Conservation (phyloP, 768 basidiomycete species). For the Hirschioporus abietinus region DNA sequence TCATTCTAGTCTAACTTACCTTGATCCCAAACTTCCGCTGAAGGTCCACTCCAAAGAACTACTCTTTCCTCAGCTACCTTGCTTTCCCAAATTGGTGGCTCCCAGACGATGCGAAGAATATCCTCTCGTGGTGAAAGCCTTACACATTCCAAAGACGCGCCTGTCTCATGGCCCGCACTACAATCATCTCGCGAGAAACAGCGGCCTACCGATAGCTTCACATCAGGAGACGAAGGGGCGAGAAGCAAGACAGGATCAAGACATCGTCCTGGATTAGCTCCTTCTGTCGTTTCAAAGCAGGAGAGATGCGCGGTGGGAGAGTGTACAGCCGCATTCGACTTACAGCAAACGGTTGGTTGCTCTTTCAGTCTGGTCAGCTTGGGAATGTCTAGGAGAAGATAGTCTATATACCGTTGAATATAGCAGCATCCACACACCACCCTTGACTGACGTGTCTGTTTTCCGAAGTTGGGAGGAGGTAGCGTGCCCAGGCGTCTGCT, state of each 20-base stretch:
- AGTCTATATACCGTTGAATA: conserved; percentile 25
- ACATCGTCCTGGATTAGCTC: conserved; percentile 35
- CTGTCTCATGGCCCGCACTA: conserved; percentile 10
- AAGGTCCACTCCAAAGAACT: conserved; percentile 72
- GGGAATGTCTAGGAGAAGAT: conserved; percentile 17
- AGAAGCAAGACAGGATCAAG: conserved; percentile 55
- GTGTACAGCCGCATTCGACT: conserved; percentile 12
- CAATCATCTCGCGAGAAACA: conserved; percentile 20
- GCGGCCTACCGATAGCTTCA: not conserved
- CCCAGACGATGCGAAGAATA: conserved; percentile 52
- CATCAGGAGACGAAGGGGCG: conserved; percentile 10
- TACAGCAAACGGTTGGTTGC: conserved; percentile 17
- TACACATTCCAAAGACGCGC: conserved; percentile 37
- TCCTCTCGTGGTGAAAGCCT: conserved; percentile 42
- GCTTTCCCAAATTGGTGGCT: conserved; percentile 9
- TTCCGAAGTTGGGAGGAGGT: conserved; percentile 26
- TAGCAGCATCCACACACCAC: conserved; percentile 50
- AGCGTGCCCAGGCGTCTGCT: conserved; percentile 41
- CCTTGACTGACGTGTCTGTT: conserved; percentile 28
- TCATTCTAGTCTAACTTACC: conserved; percentile 33
- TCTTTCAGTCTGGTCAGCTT: conserved; percentile 24
- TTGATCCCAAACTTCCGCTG: conserved; percentile 58
- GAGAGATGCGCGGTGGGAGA: conserved; percentile 18
- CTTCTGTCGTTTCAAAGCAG: conserved; percentile 37
- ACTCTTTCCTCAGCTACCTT: conserved; percentile 25